phyloP scores from a whole-genome alignment of 2,329 filamentous ascomycete genomes.

The Neofusicoccum laricinum region DNA sequence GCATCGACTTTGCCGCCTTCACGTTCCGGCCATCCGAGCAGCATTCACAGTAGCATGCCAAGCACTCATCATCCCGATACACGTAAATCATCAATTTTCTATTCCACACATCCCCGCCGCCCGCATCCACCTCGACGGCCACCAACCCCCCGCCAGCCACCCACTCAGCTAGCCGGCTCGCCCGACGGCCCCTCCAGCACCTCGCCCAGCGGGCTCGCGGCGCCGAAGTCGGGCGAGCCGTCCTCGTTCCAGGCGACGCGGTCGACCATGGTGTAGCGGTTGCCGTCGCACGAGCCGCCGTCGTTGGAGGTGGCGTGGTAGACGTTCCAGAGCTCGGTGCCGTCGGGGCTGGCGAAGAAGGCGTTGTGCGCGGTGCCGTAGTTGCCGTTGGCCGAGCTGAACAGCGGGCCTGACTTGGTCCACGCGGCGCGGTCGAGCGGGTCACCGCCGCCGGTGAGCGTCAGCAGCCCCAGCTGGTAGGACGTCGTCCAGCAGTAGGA shows the following conservation, averaged over 20 bases:
- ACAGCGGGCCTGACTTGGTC: constrained; percentile 53
- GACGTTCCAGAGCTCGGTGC: constrained; percentile 53
- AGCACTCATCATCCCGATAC: no score
- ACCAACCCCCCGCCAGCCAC: no score
- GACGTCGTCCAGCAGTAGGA: constrained; percentile 56
- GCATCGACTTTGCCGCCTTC: no score
- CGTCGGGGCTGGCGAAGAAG: constrained; percentile 57
- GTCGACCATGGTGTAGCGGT: constrained; percentile 54
- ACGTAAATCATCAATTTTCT: no score
- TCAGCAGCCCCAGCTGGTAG: constrained; percentile 54
- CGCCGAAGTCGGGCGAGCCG: constrained; percentile 53
- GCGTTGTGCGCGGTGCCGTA: constrained; percentile 58
- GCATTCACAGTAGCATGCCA: no score
- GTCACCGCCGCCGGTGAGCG: constrained; percentile 48
- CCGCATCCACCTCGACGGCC: no score
- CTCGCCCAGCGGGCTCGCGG: constrained; percentile 28
- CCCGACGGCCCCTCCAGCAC: constrained; percentile 34
- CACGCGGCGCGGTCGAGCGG: constrained; percentile 47
- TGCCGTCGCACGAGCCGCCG: constrained; percentile 52
- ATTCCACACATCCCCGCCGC: no score
- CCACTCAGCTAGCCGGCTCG: constrained; percentile 20
- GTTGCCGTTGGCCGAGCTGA: constrained; percentile 55
- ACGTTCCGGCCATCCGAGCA: no score
- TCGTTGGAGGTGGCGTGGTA: constrained; percentile 54
- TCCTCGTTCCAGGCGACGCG: constrained; percentile 50